phyloP scores from a whole-genome alignment of 805 yeast species.

The Yarrowia yakushimensis region DNA sequence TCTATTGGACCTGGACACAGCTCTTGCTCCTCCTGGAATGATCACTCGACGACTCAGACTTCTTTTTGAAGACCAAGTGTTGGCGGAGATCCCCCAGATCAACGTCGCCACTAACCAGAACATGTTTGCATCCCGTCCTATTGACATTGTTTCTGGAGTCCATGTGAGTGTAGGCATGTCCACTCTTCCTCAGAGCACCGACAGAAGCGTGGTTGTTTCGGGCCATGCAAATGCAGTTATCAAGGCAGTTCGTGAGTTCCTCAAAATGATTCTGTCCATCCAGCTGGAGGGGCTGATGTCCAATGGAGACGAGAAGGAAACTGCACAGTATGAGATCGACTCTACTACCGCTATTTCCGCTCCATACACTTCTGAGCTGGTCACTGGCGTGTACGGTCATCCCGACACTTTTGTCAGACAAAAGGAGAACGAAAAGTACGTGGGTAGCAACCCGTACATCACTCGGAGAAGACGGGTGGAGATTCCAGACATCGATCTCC shows the following conservation, averaged over 20 bases:
- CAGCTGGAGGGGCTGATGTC: not conserved
- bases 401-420: constrained; percentile 31
- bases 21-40: constrained; percentile 20
- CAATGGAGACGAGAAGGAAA: not conserved
- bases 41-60: not conserved
- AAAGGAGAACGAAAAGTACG: constrained; percentile 26
- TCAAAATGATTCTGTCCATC: constrained; percentile 9
- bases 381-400: constrained; percentile 30
- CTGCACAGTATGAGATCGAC: not conserved
- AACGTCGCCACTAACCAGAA: not conserved
- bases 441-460: constrained; percentile 26
- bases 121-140: constrained; percentile 18
- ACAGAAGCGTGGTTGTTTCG: constrained; percentile 5
- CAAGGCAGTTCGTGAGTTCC: constrained; percentile 6
- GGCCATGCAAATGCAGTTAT: not conserved
- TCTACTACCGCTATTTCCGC: not conserved
- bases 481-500: not conserved
- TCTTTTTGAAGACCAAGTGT: not conserved
- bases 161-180: constrained; percentile 17
- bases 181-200: constrained; percentile 7
- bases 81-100: constrained; percentile 1
- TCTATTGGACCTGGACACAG: not conserved
- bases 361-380: constrained; percentile 26
- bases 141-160: constrained; percentile 1
- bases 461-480: constrained; percentile 13